Percentiles rank a stretch among this genome's conserved stretches.
These are phyloP conservation scores for Mariannaea sp. DNA, from an alignment of 2,329 filamentous ascomycete species.

Conservation along the genomic window DNA sequence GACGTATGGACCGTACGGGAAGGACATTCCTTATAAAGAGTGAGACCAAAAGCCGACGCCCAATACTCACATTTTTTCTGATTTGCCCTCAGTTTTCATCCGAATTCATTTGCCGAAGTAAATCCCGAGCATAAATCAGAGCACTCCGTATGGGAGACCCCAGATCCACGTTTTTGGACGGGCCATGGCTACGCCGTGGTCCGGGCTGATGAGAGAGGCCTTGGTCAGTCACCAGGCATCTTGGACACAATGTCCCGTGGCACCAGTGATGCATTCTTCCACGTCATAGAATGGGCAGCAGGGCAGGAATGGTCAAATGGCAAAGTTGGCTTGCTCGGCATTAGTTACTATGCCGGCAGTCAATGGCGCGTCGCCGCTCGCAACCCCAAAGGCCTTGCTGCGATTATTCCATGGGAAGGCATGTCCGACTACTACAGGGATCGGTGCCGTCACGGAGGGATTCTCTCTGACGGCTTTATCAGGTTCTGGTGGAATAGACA, in stretches of 20 bases:
- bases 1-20: conserved; percentile 19
- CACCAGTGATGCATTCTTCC: conserved; percentile 54
- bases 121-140: conserved; percentile 57
- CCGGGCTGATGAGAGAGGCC: conserved; percentile 55
- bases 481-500: conserved; percentile 37
- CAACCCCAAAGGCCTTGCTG: conserved; percentile 51
- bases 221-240: conserved; percentile 52
- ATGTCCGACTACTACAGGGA: conserved; percentile 62
- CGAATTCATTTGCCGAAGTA: conserved; percentile 51
- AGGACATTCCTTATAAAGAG: conserved; percentile 18
- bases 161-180: conserved; percentile 62
- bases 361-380: conserved; percentile 57
- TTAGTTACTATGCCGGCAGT: conserved; percentile 53
- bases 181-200: conserved; percentile 59
- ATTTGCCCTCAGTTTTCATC: conserved; percentile 12
- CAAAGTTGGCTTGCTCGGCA: conserved; percentile 54
- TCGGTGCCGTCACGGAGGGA: conserved; percentile 64
- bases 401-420: conserved; percentile 56
- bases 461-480: conserved; percentile 63
- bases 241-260: conserved; percentile 56
- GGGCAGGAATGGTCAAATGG: conserved; percentile 52
- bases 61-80: too few relatives aligned
- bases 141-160: conserved; percentile 64
- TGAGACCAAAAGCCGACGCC: too few relatives aligned
- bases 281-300: conserved; percentile 56